Base-by-base conservation (phyloP, 2,329 filamentous ascomycete genomes). In the Fusarium sulawesiense region DNA sequence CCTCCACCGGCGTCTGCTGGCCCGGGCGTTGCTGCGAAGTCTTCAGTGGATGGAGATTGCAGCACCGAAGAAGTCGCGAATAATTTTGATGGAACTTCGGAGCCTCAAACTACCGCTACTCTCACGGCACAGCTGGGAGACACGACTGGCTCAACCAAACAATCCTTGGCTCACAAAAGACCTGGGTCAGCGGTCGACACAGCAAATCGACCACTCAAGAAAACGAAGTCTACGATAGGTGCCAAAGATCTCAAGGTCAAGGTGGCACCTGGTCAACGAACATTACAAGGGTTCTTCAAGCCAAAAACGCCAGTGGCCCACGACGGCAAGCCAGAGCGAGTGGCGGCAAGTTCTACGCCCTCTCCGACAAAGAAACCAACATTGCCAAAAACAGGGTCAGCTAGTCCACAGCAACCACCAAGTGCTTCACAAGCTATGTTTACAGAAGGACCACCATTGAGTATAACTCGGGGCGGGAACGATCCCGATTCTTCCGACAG, bases 211-310 rank as follows among this genome's bases (percentile, higher is more conserved):
- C 45, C 65, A 18, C 54, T 66, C 45, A 79, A 79, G 64, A 75
- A 74, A 14, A 68, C 74, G 21, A 76, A 79, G 29, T 61, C 73
- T 13, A 55, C 56, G 7, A 60, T 66, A 41, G 68, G 56, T 21
- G 23, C 55, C 74, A 76, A 63, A 32, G 68, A 62, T 23, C 13
- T 56, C 76, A 83, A 83, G 56, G 71, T 56, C 56, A 82, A 76
- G 71, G 74, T 42, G 11, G 71, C 66, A 11, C 54, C 71, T 29
- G 77, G 79, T 7, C 87, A 89, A 72, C 84, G 80, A 63, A 93
- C 88, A 34, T 82, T 97, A 14, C 91, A 87, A 76, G 92, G 92
- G 3, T 97, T 97, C 82, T 96, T 97, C 82, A 91, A 90, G 70
- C 85, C 90, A 1, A 72, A 75, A 47, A 42, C 50, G 32, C 27